Evolutionary conservation across 2,329 filamentous ascomycete genomes (phyloP).

Genomic region (Colletotrichum costaricense): DNA sequence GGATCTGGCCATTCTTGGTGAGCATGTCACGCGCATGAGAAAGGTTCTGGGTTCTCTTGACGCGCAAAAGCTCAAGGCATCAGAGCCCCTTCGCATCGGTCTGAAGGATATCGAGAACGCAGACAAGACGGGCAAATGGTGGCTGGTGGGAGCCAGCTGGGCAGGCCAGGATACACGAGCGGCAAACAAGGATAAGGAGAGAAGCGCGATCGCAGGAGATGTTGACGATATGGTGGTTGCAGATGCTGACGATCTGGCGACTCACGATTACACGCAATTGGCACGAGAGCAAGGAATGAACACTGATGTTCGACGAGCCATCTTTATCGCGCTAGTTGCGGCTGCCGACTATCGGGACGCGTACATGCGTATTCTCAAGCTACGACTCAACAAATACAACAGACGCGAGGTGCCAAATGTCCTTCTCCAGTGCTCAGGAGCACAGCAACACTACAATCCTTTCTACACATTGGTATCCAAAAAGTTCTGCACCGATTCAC

Average conservation of each 20-base stretch:
- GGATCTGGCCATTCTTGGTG: slow-evolving; percentile 78
- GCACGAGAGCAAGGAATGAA: slow-evolving; percentile 87
- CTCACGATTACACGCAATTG: slow-evolving; percentile 77
- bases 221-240: slow-evolving; percentile 35
- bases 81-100: slow-evolving; percentile 84
- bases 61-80: slow-evolving; percentile 72
- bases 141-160: slow-evolving; percentile 98
- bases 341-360: slow-evolving; percentile 88
- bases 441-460: slow-evolving; percentile 87
- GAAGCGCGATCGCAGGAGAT: slow-evolving; percentile 40
- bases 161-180: slow-evolving; percentile 51
- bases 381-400: slow-evolving; percentile 87
- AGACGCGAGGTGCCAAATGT: slow-evolving; percentile 89
- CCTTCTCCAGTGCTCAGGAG: slow-evolving; percentile 85
- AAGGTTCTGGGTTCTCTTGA: slow-evolving; percentile 87
- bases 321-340: slow-evolving; percentile 92
- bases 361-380: slow-evolving; percentile 80
- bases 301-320: slow-evolving; percentile 86
- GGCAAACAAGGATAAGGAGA: slow-evolving; percentile 27
- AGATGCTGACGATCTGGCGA: slow-evolving; percentile 56
- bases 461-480: slow-evolving; percentile 91
- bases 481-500: slow-evolving; percentile 79
- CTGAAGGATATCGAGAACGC: slow-evolving; percentile 85
- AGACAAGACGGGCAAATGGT: slow-evolving; percentile 95
- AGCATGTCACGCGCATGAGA: slow-evolving; percentile 89